phyloP scores from a whole-genome alignment of 2,329 filamentous ascomycete genomes.

The Colletotrichum sp. region DNA sequence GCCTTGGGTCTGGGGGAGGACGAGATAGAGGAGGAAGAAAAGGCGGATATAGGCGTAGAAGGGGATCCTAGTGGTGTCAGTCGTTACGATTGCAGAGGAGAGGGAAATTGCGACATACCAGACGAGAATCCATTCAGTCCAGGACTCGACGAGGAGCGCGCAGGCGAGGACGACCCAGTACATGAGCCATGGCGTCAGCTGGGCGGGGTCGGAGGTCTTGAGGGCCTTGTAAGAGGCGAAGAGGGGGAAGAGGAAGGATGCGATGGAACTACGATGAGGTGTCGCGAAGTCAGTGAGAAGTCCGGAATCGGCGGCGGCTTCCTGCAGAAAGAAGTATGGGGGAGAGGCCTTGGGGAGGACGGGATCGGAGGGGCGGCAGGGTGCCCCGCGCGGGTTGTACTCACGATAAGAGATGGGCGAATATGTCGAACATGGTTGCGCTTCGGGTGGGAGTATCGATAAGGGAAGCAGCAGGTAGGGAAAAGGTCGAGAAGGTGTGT shows the following conservation, averaged over 20 bases:
- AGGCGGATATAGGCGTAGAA: constrained; percentile 94
- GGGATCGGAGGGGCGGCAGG: neutral
- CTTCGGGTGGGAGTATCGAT: neutral
- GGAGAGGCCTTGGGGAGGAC: neutral
- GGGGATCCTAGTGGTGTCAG: constrained; percentile 66
- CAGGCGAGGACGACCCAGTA: constrained; percentile 96
- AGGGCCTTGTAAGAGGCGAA: constrained; percentile 99
- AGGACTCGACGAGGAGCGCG: constrained; percentile 82
- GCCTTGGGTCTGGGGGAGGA: constrained; percentile 96
- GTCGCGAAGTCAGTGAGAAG: neutral
- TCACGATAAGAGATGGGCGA: constrained; percentile 80
- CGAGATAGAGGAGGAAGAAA: constrained; percentile 87
- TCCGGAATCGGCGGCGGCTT: neutral
- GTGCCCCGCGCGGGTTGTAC: constrained; percentile 36
- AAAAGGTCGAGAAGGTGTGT: neutral
- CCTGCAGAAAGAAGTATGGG: neutral
- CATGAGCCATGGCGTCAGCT: constrained; percentile 97
- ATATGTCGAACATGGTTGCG: constrained; percentile 73
- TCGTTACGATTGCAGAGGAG: neutral
- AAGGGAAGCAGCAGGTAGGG: neutral
- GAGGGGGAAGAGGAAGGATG: constrained; percentile 91
- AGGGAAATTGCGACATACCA: constrained; percentile 59
- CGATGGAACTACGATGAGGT: constrained; percentile 67
- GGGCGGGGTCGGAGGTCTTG: constrained; percentile 86
- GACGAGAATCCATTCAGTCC: constrained; percentile 83